A percentile compares a stretch with the other conserved stretches of the same genome.
Conservation (phyloP, 1,284 basidiomycete species). For the Puccinia coronata region DNA sequence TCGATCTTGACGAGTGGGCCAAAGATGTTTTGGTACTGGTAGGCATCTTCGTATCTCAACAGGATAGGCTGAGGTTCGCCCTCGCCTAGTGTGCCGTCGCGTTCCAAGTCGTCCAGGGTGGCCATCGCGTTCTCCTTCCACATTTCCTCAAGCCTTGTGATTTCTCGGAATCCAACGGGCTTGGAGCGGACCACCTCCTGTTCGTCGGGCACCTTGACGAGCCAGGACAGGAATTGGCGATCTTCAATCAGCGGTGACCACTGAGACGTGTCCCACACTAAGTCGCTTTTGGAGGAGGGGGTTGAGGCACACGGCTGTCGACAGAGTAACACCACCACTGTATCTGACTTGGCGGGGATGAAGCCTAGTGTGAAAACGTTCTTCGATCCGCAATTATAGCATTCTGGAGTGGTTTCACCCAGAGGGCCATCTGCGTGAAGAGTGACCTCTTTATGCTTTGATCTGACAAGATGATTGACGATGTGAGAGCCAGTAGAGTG, state of each 20-base stretch:
- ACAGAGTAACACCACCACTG: conserved; percentile 96
- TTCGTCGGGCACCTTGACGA: conserved; percentile 94
- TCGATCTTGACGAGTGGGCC: conserved; percentile 99
- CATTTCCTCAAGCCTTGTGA: conserved; percentile 93
- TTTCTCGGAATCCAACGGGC: conserved; percentile 94
- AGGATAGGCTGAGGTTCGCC: conserved; percentile 92
- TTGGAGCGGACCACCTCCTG: conserved; percentile 90
- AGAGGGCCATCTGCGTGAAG: conserved; percentile 91
- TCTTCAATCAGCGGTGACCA: conserved; percentile 99
- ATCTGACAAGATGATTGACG: conserved; percentile 96
- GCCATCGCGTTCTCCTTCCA: conserved; percentile 97
- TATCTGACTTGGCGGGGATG: conserved; percentile 98
- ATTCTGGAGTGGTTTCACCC: conserved; percentile 93
- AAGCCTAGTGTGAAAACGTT: conserved; percentile 99
- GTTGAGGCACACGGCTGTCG: conserved; percentile 97
- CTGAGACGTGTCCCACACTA: conserved; percentile 95
- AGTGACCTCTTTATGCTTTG: conserved; percentile 98
- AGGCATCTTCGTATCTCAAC: conserved; percentile 90
- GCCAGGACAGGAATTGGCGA: conserved; percentile 95
- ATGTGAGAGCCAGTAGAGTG: conserved; percentile 72
- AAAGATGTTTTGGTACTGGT: conserved; percentile 99
- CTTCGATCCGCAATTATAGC: conserved; percentile 98
- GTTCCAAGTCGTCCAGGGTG: conserved; percentile 92
- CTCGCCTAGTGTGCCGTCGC: conserved; percentile 86
- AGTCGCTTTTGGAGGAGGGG: conserved; percentile 76